Evolutionary conservation across 2,329 filamentous ascomycete genomes (phyloP), one percentile per base, ranked within the genome.

Genomic region (Cercospora sesami): DNA sequence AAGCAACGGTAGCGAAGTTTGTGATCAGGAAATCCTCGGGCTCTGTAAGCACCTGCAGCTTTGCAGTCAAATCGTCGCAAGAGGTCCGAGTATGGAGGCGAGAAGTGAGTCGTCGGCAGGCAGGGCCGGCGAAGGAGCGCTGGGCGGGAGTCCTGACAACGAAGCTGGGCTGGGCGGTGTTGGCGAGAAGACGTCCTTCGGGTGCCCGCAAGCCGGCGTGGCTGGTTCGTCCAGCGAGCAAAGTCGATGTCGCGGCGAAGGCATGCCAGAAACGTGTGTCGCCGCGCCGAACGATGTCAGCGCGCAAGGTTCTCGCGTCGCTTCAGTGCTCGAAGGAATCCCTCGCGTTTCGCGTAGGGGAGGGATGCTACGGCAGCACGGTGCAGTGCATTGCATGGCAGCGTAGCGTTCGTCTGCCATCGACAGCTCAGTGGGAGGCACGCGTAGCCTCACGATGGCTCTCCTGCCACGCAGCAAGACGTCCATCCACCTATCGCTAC

Each of bases 161-260:
- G 45, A 4, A 23, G 45, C 42, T 23, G 42, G 21, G 21, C 21
- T 23, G n/a, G n/a, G n/a, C 45, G 18, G 45, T 21, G 10, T 64
- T 57, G 53, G 62, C 62, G 62, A 57, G 51, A 30, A 64, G 28
- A 36, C 51, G 26, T 60, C 23, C 59, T 66, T 62, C 58, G 58
- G 59, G 28, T 66, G 64, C 64, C 64, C 58, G 39, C 60, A 21
- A 51, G 60, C 60, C 60, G 60, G 45, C 21, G 64, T 62, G 64
- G 64, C 59, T 62, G 64, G 57, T 53, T 26, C 4, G 26, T 7
- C 18, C 9, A 28, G 58, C 23, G 33, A 63, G 23, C 42, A 31
- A 16, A 26, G 59, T 45, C 59, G 21, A 36, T 61, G 26, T 30
- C n/a, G 31, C 58, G 2, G 58, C 36, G 16, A 21, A 42, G 10